phyloP scores from a whole-genome alignment of 2,329 filamentous ascomycete species.

The Didymella keratinophila region DNA sequence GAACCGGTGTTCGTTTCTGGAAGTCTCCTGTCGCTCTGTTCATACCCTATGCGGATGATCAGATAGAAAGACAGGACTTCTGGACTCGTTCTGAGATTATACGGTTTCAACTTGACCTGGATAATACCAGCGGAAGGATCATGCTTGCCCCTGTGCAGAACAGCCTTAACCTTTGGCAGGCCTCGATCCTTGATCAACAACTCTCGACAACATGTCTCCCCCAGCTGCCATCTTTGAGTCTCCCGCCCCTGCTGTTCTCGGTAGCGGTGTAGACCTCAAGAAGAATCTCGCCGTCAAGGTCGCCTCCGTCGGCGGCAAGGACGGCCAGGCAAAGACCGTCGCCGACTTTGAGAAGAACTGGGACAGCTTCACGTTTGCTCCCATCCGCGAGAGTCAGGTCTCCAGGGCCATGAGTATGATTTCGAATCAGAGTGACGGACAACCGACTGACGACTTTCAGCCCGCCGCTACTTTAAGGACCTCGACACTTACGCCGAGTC shows the following conservation, averaged over 20 bases:
- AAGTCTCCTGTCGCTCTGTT: slow-evolving; percentile 11
- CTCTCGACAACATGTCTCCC: slow-evolving; percentile 70
- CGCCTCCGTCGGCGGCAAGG: slow-evolving; percentile 52
- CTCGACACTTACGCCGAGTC: slow-evolving; percentile 89
- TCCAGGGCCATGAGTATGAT: slow-evolving; percentile 80
- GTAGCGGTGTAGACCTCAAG: slow-evolving; percentile 44
- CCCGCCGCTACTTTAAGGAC: slow-evolving; percentile 89
- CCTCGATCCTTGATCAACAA: slow-evolving; percentile 45
- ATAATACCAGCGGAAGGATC: slow-evolving; percentile 99
- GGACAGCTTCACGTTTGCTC: slow-evolving; percentile 81
- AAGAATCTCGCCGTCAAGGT: slow-evolving; percentile 58
- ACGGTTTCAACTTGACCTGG: slow-evolving; percentile 97
- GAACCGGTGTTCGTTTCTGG: slow-evolving; percentile 52
- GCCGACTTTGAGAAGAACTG: slow-evolving; percentile 77
- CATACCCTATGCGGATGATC: slow-evolving; percentile 3
- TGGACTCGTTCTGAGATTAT: slow-evolving; percentile 77
- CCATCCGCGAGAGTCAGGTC: slow-evolving; percentile 91
- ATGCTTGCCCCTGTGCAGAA: slow-evolving; percentile 68
- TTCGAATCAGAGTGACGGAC: neutral
- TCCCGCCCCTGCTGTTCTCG: slow-evolving; percentile 62
- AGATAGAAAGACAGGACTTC: slow-evolving; percentile 10
- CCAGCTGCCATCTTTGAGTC: slow-evolving; percentile 69
- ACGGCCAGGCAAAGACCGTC: slow-evolving; percentile 62
- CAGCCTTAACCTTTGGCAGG: slow-evolving; percentile 44
- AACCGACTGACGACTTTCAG: slow-evolving; percentile 17